Percentiles rank a stretch among this genome's conserved stretches.
Evolutionary conservation across 2,329 filamentous ascomycete species (phyloP).

Genomic region (Paracoccidioides brasiliensis): DNA sequence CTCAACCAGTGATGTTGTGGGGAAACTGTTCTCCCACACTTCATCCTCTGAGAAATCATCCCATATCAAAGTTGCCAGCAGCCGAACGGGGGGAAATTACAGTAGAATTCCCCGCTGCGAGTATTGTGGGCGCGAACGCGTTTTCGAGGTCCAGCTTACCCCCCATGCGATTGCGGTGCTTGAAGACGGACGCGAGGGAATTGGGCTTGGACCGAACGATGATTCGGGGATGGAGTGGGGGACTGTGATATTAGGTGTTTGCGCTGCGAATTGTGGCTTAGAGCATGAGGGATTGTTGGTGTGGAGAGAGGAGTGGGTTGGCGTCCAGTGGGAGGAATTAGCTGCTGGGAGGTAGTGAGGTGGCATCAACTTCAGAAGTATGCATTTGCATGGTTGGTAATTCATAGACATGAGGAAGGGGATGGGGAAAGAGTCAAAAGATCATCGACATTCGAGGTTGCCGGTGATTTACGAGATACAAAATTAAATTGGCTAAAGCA

Average conservation of each 20-base stretch:
- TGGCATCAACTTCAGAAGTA: no score
- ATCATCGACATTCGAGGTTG: no score
- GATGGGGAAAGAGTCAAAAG: no score
- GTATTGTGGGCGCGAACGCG: slow-evolving; percentile 60
- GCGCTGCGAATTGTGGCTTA: slow-evolving; percentile 62
- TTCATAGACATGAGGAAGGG: no score
- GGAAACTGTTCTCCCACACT: slow-evolving; percentile 43
- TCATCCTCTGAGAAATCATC: slow-evolving; percentile 13
- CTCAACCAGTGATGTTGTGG: slow-evolving; percentile 61
- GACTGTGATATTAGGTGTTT: slow-evolving; percentile 77
- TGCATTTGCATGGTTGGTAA: no score
- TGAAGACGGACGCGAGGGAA: slow-evolving; percentile 54
- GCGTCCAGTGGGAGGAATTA: slow-evolving; percentile 90
- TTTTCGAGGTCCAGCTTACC: slow-evolving; percentile 86
- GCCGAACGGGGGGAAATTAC: slow-evolving; percentile 16
- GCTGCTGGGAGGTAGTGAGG: slow-evolving; percentile 10
- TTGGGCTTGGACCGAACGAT: slow-evolving; percentile 44
- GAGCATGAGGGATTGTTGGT: slow-evolving; percentile 51
- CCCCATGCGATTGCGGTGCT: slow-evolving; percentile 82
- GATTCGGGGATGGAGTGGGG: slow-evolving; percentile 95
- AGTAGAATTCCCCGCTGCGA: slow-evolving; percentile 57
- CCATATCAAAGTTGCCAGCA: slow-evolving; percentile 19
- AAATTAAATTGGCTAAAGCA: no score
- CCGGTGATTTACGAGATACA: no score
- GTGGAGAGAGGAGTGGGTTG: slow-evolving; percentile 92